Evolutionary conservation across 495 filamentous ascomycete genomes (phyloP).

Genomic region (Cudoniella acicularis): DNA sequence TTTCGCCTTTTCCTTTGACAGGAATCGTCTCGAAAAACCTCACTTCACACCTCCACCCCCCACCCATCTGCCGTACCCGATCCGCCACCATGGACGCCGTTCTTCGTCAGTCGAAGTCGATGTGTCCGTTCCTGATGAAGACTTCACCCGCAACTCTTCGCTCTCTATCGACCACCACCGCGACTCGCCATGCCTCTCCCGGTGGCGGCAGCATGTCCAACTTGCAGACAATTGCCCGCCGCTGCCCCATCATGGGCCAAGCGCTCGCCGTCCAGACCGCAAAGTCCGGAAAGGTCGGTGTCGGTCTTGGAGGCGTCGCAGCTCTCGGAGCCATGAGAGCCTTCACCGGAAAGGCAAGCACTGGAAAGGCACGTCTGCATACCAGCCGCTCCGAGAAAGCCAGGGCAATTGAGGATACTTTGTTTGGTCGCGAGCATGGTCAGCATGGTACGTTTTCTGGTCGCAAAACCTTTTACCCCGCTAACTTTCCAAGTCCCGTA

Average conservation of each 20-base stretch:
- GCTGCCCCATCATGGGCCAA: constrained; percentile 98
- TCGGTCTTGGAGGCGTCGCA: constrained; percentile 36
- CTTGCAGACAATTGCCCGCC: constrained; percentile 87
- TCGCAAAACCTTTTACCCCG: constrained; percentile 1
- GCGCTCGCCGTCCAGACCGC: constrained; percentile 86
- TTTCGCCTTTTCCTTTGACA: background rate
- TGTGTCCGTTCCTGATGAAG: constrained; percentile 97
- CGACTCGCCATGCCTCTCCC: constrained; percentile 54
- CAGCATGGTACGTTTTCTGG: constrained; percentile 51
- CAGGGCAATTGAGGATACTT: constrained; percentile 58
- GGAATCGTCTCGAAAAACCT: constrained; percentile 3
- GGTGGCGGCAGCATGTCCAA: constrained; percentile 95
- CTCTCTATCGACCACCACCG: constrained; percentile 76
- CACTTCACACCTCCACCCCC: too few species aligned
- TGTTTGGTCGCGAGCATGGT: constrained; percentile 61
- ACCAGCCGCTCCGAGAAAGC: constrained; percentile 72
- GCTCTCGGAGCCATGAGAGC: constrained; percentile 42
- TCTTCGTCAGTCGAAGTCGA: constrained; percentile 85
- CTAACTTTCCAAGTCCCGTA: constrained; percentile 16
- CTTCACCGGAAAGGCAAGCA: constrained; percentile 41
- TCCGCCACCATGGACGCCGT: constrained; percentile 76
- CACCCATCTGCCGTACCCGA: background rate
- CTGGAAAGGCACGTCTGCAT: constrained; percentile 71
- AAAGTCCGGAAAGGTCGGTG: constrained; percentile 39
- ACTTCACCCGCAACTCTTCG: constrained; percentile 86